Evolutionary conservation across 1,284 basidiomycete species (phyloP), one percentile per base, ranked within the genome.

Genomic region (Ceratobasidium sp.): DNA sequence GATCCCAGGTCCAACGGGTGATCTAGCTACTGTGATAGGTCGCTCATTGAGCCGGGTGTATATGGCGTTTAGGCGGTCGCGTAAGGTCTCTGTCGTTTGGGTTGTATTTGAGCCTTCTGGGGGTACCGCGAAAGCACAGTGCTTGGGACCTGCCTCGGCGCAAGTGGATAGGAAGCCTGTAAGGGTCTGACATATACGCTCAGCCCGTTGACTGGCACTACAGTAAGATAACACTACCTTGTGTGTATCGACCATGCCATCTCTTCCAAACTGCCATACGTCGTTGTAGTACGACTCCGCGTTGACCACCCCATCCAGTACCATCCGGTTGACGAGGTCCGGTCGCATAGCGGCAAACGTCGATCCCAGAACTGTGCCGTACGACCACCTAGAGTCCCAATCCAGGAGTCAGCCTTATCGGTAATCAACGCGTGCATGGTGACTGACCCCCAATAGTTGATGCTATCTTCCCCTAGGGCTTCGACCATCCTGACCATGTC

Each of bases 341-440:
- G 83, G 83, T 67, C 81, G 82, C 83, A 84, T 83, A 7, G 83
- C 83, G 1, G 81, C 79, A 68, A 84, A 83, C 0, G 81, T 83
- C 2, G 83, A 80, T 13, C 83, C 83, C 20, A 83, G 77, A 13
- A 81, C 81, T 1, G 82, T 83, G 1, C 82, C 82, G 49, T 83
- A 81, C 28, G 79, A 81, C 69, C 53, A 79, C 3, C 78, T 79
- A 42, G 9, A 15, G 28, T 6, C 39, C 26, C 23, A 10, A n/a
- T n/a, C n/a, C n/a, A n/a, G n/a, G n/a, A n/a, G n/a, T n/a, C n/a
- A n/a, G n/a, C n/a, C n/a, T n/a, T n/a, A n/a, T n/a, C n/a, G n/a
- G n/a, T n/a, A n/a, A n/a, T n/a, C n/a, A n/a, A n/a, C n/a, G n/a
- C n/a, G n/a, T n/a, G n/a, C 1, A 44, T 46, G n/a, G 4, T 42